Evolutionary conservation across 2,329 filamentous ascomycete genomes (phyloP).

Genomic region (Trichoderma sp.): DNA sequence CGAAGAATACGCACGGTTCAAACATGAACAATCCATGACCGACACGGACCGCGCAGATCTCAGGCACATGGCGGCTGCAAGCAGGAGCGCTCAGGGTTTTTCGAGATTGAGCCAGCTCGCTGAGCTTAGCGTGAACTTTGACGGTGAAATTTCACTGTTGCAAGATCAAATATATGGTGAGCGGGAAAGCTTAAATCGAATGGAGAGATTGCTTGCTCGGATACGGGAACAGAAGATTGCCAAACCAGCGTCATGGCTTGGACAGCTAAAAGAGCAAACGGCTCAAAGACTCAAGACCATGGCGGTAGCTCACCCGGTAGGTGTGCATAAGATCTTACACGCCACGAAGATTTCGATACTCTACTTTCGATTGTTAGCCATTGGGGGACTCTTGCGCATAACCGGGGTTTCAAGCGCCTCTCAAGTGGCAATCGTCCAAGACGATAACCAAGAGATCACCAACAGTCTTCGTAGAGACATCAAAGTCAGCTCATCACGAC

Average conservation of each 20-base stretch:
- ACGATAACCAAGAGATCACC: not conserved
- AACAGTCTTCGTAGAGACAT: constrained; percentile 16
- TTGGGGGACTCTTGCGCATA: not conserved
- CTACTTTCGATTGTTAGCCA: not conserved
- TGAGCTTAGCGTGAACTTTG: not conserved
- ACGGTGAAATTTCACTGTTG: not conserved
- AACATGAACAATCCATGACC: not conserved
- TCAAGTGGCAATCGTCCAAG: not conserved
- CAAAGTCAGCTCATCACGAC: not conserved
- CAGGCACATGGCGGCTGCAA: not conserved
- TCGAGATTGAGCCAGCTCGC: not conserved
- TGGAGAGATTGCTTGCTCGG: not conserved
- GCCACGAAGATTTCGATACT: not conserved
- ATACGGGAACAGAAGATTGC: constrained; percentile 9
- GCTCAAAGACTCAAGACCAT: constrained; percentile 2
- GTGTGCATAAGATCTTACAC: constrained; percentile 13
- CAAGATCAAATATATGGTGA: constrained; percentile 1
- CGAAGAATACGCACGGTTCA: not conserved
- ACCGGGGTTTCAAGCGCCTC: not conserved
- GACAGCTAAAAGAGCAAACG: constrained; percentile 1
- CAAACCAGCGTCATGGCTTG: constrained; percentile 18
- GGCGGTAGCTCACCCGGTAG: not conserved
- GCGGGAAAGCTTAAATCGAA: constrained; percentile 4
- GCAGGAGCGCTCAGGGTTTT: not conserved
- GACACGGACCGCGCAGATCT: not conserved